Conservation (phyloP, 2,329 filamentous ascomycete species). For the Nigrograna mackinnonii region DNA sequence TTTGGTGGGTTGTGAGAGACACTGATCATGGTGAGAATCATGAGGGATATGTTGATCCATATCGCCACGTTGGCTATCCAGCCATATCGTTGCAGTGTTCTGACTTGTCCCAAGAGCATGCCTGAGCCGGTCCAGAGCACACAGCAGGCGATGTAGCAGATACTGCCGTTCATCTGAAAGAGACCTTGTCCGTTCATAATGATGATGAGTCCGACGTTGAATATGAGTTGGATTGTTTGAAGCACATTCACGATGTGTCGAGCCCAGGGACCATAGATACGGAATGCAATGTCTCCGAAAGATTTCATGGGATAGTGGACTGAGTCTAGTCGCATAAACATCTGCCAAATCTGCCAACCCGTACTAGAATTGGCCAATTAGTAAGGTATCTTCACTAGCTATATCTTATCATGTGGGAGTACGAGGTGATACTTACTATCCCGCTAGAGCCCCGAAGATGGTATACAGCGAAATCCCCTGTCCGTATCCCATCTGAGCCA, state of each 20-base stretch:
- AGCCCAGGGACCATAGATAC: conserved; percentile 41
- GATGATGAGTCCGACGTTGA: conserved; percentile 58
- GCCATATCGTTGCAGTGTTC: conserved; percentile 58
- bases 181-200: conserved; percentile 59
- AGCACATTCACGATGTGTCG: conserved; percentile 43
- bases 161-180: conserved; percentile 53
- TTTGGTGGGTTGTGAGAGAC: conserved; percentile 55
- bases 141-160: conserved; percentile 59
- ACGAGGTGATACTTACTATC: conserved; percentile 15
- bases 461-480: conserved; percentile 43
- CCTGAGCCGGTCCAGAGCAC: conserved; percentile 56
- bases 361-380: too few species aligned
- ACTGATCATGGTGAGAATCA: conserved; percentile 61
- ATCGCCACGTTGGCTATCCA: conserved; percentile 61
- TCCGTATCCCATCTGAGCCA: conserved; percentile 34
- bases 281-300: conserved; percentile 47
- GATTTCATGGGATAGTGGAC: conserved; percentile 43
- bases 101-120: conserved; percentile 59
- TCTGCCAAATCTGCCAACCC: conserved; percentile 44
- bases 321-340: conserved; percentile 47
- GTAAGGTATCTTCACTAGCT: too few species aligned
- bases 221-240: conserved; percentile 47
- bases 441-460: conserved; percentile 40
- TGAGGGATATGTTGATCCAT: conserved; percentile 59
- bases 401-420: too few species aligned